Base-by-base conservation (phyloP, 306 rosid species). In the Mimosa pudica region DNA sequence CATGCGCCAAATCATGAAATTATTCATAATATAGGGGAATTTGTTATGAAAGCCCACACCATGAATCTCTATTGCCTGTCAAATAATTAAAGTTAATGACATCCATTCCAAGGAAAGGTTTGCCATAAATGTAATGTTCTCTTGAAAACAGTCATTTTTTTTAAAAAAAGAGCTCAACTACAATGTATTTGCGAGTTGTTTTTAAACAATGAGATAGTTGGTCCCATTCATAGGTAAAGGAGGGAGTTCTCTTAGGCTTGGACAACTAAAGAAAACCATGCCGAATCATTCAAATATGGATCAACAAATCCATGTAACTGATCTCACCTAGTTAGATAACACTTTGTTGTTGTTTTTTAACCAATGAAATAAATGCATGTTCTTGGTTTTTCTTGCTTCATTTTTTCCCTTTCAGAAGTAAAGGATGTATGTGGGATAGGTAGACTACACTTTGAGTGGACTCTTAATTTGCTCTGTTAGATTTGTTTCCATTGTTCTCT, bases 21-120 rank as follows among this genome's bases (percentile, higher is more conserved):
- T 58, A 14, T 81, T 69, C 73, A 78, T 41, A 36, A 11, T 44
- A 55, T 9, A 10, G 71, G 61, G 78, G 63, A 7, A 0, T 51
- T 51, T 32, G 13, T 72, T 52, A 35, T 32, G 8, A 72, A 72
- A 49, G 63, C 10, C 51, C 47, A 33, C 20, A 51, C 7, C 52
- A 24, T 16, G 49, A 49, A 32, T 7, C 62, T 14, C 11, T 49
- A 11, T 6, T 4, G 17, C 14, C 38, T 71, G 46, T 16, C 46
- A 72, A 35, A 8, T 51, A 16, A 8, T n/a, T 35, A 24, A 24
- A 24, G 30, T 24, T 55, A 62, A 48, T 63, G 79, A 13, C 65
- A 1, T 60, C 13, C 24, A 8, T 60, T 35, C 52, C 13, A 63
- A 42, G 78, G 52, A 77, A 65, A 52, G 41, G 69, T 77, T 18